These are phyloP conservation scores for Rhodofomes roseus DNA, from an alignment of 1,284 basidiomycete genomes.

Conservation along the genomic window DNA sequence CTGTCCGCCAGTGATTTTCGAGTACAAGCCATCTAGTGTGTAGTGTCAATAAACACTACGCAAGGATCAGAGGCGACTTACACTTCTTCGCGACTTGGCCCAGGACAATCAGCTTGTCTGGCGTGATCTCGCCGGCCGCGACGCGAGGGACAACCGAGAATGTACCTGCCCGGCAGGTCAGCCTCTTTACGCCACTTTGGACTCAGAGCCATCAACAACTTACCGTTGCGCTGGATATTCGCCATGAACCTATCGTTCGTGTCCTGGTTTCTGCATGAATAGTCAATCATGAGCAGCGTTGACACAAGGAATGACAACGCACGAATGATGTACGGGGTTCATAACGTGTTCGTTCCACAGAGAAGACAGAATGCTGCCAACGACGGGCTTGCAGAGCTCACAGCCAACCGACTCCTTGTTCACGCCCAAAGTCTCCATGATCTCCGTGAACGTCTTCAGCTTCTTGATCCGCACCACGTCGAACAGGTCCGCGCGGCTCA, in stretches of 20 bases:
- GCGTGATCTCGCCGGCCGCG: conserved; percentile 67
- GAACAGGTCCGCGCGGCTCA: conserved; percentile 68
- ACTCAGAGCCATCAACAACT: neutral
- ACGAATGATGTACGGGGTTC: conserved; percentile 57
- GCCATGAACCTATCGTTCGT: conserved; percentile 71
- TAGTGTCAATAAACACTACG: neutral
- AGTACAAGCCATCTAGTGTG: conserved; percentile 50
- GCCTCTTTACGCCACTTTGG: neutral
- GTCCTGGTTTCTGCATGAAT: conserved; percentile 49
- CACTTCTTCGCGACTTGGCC: conserved; percentile 71
- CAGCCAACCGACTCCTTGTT: conserved; percentile 58
- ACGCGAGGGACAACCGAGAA: conserved; percentile 75
- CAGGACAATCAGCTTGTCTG: conserved; percentile 67
- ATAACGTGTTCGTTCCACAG: conserved; percentile 71
- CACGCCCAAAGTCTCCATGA: conserved; percentile 52
- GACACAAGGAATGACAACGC: conserved; percentile 3
- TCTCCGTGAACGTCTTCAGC: conserved; percentile 51
- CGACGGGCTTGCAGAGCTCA: conserved; percentile 71
- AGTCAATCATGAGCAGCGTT: neutral
- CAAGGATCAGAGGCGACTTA: conserved; percentile 14
- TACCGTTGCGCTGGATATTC: conserved; percentile 74
- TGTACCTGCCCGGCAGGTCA: conserved; percentile 35
- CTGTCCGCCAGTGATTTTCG: conserved; percentile 65
- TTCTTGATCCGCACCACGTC: conserved; percentile 64
- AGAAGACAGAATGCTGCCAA: conserved; percentile 67